A percentile compares a stretch with the other conserved stretches of the same genome.
These are phyloP conservation scores for Carex littledalei DNA, from an alignment of 176 grass and related monocot genomes.

Conservation along the genomic window DNA sequence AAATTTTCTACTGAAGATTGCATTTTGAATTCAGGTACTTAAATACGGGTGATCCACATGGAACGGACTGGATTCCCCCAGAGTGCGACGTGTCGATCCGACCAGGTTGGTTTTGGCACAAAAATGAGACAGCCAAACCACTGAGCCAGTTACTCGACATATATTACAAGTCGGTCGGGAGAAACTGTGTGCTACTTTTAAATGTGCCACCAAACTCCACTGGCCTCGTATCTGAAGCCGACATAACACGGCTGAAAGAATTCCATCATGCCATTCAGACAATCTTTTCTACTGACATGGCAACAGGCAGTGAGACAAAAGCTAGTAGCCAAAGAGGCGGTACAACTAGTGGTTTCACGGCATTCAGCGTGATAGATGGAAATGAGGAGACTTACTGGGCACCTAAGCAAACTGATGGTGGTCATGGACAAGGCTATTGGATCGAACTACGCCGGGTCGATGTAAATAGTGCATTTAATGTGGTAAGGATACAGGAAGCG, in stretches of 20 bases:
- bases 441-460: constrained; percentile 44
- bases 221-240: constrained; percentile 48
- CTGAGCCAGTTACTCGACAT: constrained; percentile 53
- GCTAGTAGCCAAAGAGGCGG: constrained; percentile 74
- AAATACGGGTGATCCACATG: constrained; percentile 60
- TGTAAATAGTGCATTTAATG: constrained; percentile 39
- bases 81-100: constrained; percentile 98
- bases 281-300: constrained; percentile 62
- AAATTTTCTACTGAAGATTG: not conserved
- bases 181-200: constrained; percentile 91
- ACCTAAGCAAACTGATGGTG: constrained; percentile 13
- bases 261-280: constrained; percentile 46
- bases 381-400: constrained; percentile 71
- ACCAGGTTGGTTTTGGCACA: constrained; percentile 95
- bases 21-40: constrained; percentile 46
- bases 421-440: constrained; percentile 46
- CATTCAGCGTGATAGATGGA: constrained; percentile 59
- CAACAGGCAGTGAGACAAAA: constrained; percentile 37
- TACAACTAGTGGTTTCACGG: constrained; percentile 25
- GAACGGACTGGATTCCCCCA: constrained; percentile 77
- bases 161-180: constrained; percentile 90
- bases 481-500: constrained; percentile 74
- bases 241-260: constrained; percentile 56
- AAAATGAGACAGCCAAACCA: constrained; percentile 79
- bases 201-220: constrained; percentile 83